Evolutionary conservation across 2,329 filamentous ascomycete species (phyloP).

Genomic region (Ophiostoma ips): DNA sequence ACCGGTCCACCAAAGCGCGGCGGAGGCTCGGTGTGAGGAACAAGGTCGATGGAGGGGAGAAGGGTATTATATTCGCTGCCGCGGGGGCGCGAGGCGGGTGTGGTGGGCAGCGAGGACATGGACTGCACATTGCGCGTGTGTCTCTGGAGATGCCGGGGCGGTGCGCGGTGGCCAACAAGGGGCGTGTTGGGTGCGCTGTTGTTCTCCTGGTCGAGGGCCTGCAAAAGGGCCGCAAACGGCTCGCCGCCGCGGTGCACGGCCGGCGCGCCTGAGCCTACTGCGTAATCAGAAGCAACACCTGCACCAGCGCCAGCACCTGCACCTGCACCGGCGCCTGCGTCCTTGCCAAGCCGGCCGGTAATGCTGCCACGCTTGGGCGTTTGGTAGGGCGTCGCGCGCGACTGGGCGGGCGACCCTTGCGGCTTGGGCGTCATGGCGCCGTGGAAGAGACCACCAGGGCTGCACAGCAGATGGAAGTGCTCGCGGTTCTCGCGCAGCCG

Average conservation of each 20-base stretch:
- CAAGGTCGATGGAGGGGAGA: constrained; percentile 48
- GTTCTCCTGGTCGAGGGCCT: constrained; percentile 67
- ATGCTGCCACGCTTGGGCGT: constrained; percentile 27
- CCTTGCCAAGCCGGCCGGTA: constrained; percentile 15
- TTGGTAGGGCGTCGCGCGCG: constrained; percentile 35
- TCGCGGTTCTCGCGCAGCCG: constrained; percentile 83
- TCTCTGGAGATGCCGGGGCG: constrained; percentile 36
- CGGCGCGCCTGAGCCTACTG: too few relatives aligned
- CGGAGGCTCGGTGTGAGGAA: constrained; percentile 44
- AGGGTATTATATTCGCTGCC: constrained; percentile 37
- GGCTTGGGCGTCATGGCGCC: constrained; percentile 44
- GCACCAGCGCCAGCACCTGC: neutral
- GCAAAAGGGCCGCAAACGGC: constrained; percentile 64
- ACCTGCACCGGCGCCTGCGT: constrained; percentile 9
- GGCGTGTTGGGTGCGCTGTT: constrained; percentile 60
- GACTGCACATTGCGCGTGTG: constrained; percentile 70
- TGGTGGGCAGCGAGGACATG: constrained; percentile 70
- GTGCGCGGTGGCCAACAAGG: constrained; percentile 29
- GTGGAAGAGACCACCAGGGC: constrained; percentile 56
- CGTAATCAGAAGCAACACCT: too few relatives aligned
- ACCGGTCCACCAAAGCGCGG: constrained; percentile 13
- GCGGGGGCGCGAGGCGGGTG: constrained; percentile 44
- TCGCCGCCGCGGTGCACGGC: constrained; percentile 31
- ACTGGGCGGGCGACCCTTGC: constrained; percentile 30
- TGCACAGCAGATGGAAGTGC: constrained; percentile 66